A percentile compares a stretch with the other conserved stretches of the same genome.
Conservation (phyloP, 2,329 filamentous ascomycete genomes). For the Colletotrichum tanaceti region DNA sequence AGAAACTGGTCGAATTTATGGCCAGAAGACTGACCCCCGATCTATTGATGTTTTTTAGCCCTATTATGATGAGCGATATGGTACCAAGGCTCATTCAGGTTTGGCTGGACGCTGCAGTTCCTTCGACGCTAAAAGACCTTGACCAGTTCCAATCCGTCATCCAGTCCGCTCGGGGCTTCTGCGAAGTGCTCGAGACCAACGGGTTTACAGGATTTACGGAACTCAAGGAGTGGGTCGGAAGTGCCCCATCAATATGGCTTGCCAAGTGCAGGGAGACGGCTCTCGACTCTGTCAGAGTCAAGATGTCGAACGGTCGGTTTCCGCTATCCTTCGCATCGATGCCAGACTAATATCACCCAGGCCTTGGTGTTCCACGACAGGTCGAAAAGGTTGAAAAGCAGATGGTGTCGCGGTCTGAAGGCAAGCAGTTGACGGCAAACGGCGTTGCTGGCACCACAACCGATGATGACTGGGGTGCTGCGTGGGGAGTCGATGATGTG, state of each 20-base stretch:
- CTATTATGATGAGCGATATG: conserved; percentile 76
- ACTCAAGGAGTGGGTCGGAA: conserved; percentile 82
- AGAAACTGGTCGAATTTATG: conserved; percentile 63
- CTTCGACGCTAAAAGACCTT: conserved; percentile 78
- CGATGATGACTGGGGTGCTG: conserved; percentile 78
- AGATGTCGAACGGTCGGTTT: conserved; percentile 69
- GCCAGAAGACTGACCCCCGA: conserved; percentile 64
- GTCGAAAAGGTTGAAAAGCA: conserved; percentile 90
- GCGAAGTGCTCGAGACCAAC: conserved; percentile 68
- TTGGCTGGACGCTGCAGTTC: conserved; percentile 83
- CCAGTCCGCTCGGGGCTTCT: conserved; percentile 73
- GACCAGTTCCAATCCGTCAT: conserved; percentile 77
- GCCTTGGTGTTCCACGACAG: conserved; percentile 71
- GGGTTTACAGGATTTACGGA: conserved; percentile 72
- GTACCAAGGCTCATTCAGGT: conserved; percentile 74
- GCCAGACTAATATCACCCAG: conserved; percentile 31
- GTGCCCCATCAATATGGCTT: conserved; percentile 86
- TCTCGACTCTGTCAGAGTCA: conserved; percentile 77
- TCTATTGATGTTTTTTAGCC: conserved; percentile 70
- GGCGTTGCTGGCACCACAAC: conserved; percentile 56
- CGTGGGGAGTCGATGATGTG: conserved; percentile 77
- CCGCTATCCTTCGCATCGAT: neutral
- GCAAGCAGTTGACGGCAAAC: conserved; percentile 71
- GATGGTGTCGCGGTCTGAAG: conserved; percentile 75
- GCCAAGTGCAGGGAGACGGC: conserved; percentile 83